Conservation (phyloP, 225 moss, liverwort and hornwort genomes). For the Ulota crispa region DNA sequence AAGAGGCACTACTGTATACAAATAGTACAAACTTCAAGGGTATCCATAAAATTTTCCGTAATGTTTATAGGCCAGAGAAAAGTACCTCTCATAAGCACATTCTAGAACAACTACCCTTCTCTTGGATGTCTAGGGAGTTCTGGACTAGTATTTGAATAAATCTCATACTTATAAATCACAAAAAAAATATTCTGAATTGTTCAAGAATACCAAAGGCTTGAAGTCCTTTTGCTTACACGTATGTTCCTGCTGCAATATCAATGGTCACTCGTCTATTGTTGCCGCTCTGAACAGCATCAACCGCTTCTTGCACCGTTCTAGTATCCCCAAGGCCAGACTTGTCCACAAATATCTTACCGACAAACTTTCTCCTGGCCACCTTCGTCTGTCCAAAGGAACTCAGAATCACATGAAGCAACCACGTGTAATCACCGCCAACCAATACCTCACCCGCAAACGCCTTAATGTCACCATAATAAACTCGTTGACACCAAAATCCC, state of each 20-base stretch:
- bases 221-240: constrained; percentile 17
- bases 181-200: neutral
- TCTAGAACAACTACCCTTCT: neutral
- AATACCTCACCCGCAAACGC: neutral
- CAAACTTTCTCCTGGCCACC: neutral
- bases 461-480: neutral
- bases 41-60: neutral
- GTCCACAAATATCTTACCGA: constrained; percentile 21
- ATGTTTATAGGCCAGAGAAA: neutral
- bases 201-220: neutral
- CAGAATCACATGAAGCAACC: constrained; percentile 3
- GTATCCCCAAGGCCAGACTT: constrained; percentile 20
- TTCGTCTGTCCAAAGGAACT: neutral
- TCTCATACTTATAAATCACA: neutral
- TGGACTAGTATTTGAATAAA: neutral
- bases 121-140: neutral
- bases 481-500: neutral
- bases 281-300: constrained; percentile 26
- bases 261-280: constrained; percentile 35
- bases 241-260: constrained; percentile 22
- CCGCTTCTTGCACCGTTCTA: constrained; percentile 28
- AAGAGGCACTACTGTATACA: no score
- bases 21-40: no score
- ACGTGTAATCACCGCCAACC: neutral
- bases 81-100: neutral